phyloP scores from a whole-genome alignment of 495 filamentous ascomycete genomes.

The Neurospora terricola region DNA sequence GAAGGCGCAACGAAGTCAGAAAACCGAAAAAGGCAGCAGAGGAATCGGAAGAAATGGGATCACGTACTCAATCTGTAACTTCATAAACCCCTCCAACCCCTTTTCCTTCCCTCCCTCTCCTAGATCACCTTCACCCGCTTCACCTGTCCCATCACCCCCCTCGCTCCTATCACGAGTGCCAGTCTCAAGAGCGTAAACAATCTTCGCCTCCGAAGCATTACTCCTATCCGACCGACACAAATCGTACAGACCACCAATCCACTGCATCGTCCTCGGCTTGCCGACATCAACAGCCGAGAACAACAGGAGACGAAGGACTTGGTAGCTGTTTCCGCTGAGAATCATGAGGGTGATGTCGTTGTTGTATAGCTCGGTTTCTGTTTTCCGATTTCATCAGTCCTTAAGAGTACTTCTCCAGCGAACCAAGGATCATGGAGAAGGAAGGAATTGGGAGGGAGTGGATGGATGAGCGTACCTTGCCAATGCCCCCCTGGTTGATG shows the following conservation, averaged over 20 bases:
- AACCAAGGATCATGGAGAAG: too few relatives aligned
- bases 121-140: neutral
- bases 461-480: neutral
- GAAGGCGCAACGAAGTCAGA: too few relatives aligned
- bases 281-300: neutral
- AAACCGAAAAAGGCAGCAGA: neutral
- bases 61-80: neutral
- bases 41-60: neutral
- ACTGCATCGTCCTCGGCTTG: neutral
- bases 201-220: neutral
- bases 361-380: neutral
- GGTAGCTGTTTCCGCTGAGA: neutral
- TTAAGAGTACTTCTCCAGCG: too few relatives aligned
- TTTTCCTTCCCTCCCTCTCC: neutral
- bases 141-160: too few relatives aligned
- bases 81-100: neutral
- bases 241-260: neutral
- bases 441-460: too few relatives aligned
- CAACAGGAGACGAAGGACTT: neutral
- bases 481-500: neutral
- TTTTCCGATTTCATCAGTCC: neutral
- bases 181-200: neutral
- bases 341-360: neutral
- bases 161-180: neutral
- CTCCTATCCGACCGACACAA: neutral